These are phyloP conservation scores for Castanea crenata DNA, from an alignment of 306 rosid species.

Conservation along the genomic window DNA sequence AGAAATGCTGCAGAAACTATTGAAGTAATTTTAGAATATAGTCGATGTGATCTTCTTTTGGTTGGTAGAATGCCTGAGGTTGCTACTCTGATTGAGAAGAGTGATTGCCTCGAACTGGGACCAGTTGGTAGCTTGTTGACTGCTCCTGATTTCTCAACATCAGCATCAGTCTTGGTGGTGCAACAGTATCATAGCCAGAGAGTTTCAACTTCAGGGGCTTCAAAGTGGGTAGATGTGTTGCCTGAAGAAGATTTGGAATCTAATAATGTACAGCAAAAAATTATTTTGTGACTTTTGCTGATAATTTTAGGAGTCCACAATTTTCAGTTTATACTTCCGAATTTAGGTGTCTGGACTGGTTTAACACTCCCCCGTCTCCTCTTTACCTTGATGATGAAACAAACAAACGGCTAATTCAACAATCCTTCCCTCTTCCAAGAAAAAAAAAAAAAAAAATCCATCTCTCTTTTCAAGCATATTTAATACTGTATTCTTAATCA, in stretches of 20 bases:
- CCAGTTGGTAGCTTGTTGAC: constrained; percentile 49
- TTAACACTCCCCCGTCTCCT: too few relatives aligned
- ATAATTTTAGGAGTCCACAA: too few relatives aligned
- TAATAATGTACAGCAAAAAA: not conserved
- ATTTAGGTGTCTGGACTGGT: too few relatives aligned
- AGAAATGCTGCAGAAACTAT: constrained; percentile 23
- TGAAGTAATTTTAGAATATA: constrained; percentile 24
- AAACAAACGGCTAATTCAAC: too few relatives aligned
- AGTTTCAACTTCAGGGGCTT: not conserved
- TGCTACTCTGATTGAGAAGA: constrained; percentile 22
- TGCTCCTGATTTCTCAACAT: constrained; percentile 33
- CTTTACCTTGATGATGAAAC: too few relatives aligned
- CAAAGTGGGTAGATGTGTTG: not conserved
- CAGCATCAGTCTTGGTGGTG: constrained; percentile 61
- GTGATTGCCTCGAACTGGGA: constrained; percentile 57
- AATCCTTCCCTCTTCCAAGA: too few relatives aligned
- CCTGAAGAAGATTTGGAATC: constrained; percentile 2
- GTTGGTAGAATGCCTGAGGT: constrained; percentile 51
- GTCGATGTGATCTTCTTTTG: constrained; percentile 42
- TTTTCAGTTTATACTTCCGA: too few relatives aligned
- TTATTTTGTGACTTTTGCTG: too few relatives aligned
- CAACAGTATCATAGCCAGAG: constrained; percentile 37
- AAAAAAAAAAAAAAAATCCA: too few relatives aligned
- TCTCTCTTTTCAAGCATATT: too few relatives aligned
- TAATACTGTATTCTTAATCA: too few relatives aligned